These are phyloP conservation scores for Porphyrellus cyaneotinctus DNA, from an alignment of 768 basidiomycete genomes.

Conservation along the genomic window DNA sequence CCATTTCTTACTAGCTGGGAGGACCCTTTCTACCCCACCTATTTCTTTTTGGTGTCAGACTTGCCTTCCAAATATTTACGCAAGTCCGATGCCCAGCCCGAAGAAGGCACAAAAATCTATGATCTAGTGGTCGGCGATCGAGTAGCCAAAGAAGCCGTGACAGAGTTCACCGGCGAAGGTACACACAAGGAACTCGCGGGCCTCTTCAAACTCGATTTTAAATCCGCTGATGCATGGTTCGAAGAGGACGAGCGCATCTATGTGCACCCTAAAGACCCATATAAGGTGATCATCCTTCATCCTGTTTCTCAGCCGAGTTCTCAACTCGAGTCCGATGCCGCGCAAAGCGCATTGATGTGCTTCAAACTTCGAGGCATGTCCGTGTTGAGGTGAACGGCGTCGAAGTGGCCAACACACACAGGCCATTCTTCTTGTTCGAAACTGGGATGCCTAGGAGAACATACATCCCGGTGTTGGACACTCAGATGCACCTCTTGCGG, in stretches of 20 bases:
- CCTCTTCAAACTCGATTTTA: constrained; percentile 47
- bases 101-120: constrained; percentile 36
- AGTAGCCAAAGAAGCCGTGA: constrained; percentile 39
- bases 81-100: constrained; percentile 27
- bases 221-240: constrained; percentile 58
- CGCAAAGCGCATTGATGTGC: constrained; percentile 54
- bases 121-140: constrained; percentile 44
- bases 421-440: constrained; percentile 55
- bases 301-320: too few species aligned
- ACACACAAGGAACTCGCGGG: constrained; percentile 39
- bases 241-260: constrained; percentile 65
- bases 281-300: constrained; percentile 47
- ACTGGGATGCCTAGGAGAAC: constrained; percentile 53
- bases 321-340: background rate
- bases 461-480: constrained; percentile 59
- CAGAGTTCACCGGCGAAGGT: constrained; percentile 27
- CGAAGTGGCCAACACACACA: constrained; percentile 55
- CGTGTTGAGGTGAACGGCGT: constrained; percentile 58
- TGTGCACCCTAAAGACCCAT: constrained; percentile 63
- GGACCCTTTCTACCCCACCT: constrained; percentile 47
- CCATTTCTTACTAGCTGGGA: constrained; percentile 46
- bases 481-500: constrained; percentile 45
- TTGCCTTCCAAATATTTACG: constrained; percentile 34
- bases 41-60: constrained; percentile 52
- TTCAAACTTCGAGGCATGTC: constrained; percentile 57